Evolutionary conservation across 257 asterid genomes (phyloP).

Genomic region (Solanum arcanum): DNA sequence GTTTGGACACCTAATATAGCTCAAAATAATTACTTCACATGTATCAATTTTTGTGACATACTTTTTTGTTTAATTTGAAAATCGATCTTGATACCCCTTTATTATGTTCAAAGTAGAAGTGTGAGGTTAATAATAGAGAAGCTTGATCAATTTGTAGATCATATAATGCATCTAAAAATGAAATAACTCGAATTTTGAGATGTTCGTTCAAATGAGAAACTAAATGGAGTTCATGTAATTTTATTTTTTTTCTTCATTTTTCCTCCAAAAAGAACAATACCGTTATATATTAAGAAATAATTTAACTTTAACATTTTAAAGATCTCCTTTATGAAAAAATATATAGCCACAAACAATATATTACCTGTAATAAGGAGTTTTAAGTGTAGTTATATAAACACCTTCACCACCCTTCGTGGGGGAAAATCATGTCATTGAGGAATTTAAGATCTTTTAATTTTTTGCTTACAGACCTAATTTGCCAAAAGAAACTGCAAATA

Average conservation of each 20-base stretch:
- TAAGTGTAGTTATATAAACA: constrained; percentile 23
- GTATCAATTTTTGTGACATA: neutral
- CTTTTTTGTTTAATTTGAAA: neutral
- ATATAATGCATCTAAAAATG: neutral
- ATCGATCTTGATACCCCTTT: neutral
- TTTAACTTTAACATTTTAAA: neutral
- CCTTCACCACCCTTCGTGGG: constrained; percentile 39
- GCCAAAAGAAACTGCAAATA: neutral
- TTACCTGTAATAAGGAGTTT: constrained; percentile 41
- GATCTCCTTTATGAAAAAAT: neutral
- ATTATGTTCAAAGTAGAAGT: no score
- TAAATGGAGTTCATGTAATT: neutral
- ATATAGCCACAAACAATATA: neutral
- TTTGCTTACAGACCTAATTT: neutral
- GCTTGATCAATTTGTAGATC: neutral
- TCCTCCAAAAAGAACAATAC: neutral
- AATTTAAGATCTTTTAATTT: neutral
- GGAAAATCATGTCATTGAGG: neutral
- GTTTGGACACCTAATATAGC: no score
- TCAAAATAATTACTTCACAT: no score
- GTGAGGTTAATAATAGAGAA: neutral
- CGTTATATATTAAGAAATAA: neutral
- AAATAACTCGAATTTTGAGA: neutral
- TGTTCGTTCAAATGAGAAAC: neutral
- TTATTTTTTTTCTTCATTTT: neutral